Conservation (phyloP, 345 rosid genomes). For the Gossypium anomalum region DNA sequence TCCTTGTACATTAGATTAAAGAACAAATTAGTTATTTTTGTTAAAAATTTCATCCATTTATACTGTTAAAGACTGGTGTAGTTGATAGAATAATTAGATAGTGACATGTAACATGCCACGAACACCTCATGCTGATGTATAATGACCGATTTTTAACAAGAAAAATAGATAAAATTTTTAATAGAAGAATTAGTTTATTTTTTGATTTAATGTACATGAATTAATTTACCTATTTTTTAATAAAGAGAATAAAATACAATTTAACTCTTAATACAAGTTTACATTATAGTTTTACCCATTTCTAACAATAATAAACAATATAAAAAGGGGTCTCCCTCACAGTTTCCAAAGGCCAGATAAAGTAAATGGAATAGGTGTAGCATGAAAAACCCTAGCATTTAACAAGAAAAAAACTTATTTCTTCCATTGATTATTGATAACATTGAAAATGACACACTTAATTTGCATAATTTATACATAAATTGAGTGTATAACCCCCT, state of each 20-base stretch:
- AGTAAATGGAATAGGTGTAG: background rate
- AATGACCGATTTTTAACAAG: accelerated
- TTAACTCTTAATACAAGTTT: too few species aligned
- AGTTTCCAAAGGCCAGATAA: background rate
- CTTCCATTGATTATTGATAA: conserved; percentile 4
- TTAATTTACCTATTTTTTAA: too few species aligned
- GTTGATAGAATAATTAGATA: too few species aligned
- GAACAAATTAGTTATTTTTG: too few species aligned
- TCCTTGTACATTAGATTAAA: too few species aligned
- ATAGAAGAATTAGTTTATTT: too few species aligned
- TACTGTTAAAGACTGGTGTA: too few species aligned
- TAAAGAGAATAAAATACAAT: accelerated
- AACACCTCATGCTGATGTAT: too few species aligned
- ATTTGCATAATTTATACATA: conserved; percentile 20
- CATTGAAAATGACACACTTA: conserved; percentile 14
- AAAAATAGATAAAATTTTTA: too few species aligned
- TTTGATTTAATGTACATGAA: too few species aligned
- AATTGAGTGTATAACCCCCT: conserved; percentile 20
- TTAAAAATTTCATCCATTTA: too few species aligned
- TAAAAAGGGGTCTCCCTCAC: background rate
- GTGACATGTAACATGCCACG: too few species aligned
- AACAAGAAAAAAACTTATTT: background rate
- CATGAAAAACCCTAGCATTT: background rate
- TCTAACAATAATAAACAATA: background rate
- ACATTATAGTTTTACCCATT: background rate